phyloP scores from a whole-genome alignment of 352 stramenopile genomes.

The Peronospora tabacina region DNA sequence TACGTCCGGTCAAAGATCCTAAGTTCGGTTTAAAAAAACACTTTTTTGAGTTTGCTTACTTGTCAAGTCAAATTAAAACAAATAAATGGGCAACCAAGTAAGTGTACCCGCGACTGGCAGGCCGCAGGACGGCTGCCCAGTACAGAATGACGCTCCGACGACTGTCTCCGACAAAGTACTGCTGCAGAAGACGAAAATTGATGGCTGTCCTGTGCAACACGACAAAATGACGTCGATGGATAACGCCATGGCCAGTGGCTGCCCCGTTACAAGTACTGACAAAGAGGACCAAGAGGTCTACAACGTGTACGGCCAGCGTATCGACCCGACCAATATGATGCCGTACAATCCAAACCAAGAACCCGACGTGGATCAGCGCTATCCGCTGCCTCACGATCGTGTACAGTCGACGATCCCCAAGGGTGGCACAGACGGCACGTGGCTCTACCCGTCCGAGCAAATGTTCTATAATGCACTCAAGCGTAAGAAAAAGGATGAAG shows the following conservation, averaged over 20 bases:
- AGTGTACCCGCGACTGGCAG: conserved; percentile 29
- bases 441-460: conserved; percentile 97
- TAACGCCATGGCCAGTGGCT: conserved; percentile 34
- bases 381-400: conserved; percentile 87
- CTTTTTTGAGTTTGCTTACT: conserved; percentile 2
- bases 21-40: conserved; percentile 11
- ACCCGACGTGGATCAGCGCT: conserved; percentile 85
- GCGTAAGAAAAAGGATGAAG: conserved; percentile 96
- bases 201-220: conserved; percentile 69
- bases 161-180: conserved; percentile 38
- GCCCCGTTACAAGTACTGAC: conserved; percentile 43
- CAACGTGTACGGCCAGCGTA: conserved; percentile 96
- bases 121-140: conserved; percentile 33
- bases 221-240: conserved; percentile 25
- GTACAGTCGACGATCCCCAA: conserved; percentile 96
- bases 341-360: conserved; percentile 94
- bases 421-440: conserved; percentile 90
- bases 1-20: conserved; percentile 5
- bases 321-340: conserved; percentile 98
- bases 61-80: conserved; percentile 2
- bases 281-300: conserved; percentile 70
- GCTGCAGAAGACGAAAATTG: conserved; percentile 29
- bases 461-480: conserved; percentile 99
- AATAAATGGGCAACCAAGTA: conserved; percentile 74
- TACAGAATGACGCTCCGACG: conserved; percentile 42